Conservation (phyloP, 129 eudicot species). For the Flaveria brownii region DNA sequence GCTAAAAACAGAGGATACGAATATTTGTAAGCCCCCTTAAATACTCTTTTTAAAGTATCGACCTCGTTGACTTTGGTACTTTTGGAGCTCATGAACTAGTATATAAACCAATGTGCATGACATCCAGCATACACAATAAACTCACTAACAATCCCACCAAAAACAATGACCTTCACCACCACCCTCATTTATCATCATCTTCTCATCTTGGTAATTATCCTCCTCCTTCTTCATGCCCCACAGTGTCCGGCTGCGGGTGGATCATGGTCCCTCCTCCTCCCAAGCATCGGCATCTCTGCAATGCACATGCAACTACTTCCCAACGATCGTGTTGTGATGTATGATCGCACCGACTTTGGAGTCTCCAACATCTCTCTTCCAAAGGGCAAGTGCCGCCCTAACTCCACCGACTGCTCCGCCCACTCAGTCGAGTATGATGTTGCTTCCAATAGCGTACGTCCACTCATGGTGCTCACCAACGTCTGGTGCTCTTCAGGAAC, state of each 20-base stretch:
- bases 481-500: constrained; percentile 90
- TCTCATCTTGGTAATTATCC: background rate
- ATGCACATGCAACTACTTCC: constrained; percentile 87
- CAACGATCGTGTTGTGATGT: constrained; percentile 61
- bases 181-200: background rate
- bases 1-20: background rate
- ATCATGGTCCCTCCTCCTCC: constrained; percentile 3
- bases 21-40: background rate
- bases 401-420: constrained; percentile 72
- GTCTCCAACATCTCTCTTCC: constrained; percentile 68
- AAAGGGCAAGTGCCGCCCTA: constrained; percentile 46
- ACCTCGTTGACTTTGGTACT: background rate
- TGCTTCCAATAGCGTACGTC: constrained; percentile 48
- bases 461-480: constrained; percentile 65
- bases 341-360: constrained; percentile 76
- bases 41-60: background rate
- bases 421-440: constrained; percentile 75
- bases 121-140: constrained; percentile 8
- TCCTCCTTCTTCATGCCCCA: background rate
- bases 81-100: background rate
- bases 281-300: constrained; percentile 46
- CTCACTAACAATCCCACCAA: background rate
- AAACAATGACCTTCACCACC: background rate
- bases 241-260: background rate
- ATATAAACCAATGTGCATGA: constrained; percentile 2